Base-by-base conservation (phyloP, 345 rosid species). In the Eucalyptus sideroxylon region DNA sequence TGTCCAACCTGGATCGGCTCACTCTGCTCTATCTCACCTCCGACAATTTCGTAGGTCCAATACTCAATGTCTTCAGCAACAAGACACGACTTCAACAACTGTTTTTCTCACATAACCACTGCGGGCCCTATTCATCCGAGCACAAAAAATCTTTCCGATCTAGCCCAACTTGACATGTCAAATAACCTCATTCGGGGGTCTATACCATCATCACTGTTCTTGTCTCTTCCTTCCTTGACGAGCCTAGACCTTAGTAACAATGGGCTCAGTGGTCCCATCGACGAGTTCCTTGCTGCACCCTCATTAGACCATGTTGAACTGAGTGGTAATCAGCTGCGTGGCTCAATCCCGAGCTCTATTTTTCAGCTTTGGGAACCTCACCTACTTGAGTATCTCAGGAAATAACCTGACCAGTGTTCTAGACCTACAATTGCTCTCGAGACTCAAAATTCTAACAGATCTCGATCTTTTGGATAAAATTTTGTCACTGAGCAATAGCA, bases 391-490 rank as follows among this genome's bases (percentile, higher is more conserved):
- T 40, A 53, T 91, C 26, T 51, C 89, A 5, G 90, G 89, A 6
- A 92, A 92, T 81, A 90, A 88, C 19, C 67, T 92, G 37, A 91
- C 86, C 65, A 90, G 93, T 5, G 17, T 30, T 50, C 37, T 92
- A 5, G 87, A 92, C 45, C 89, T 87, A 19, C 51, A 26, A 45
- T 67, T 72, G 90, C 87, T 92, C 42, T 47, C 87, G 17, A 86
- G 44, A 87, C 87, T 90, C 40, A 59, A 77, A 72, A 87, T 86
- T 9, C 88, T 91, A 13, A 11, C 5, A 23, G 67, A 1, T 16
- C 89, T 89, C 4, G 62, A 87, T 65, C 91, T 92, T 56, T 90
- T 90, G 16, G 40, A 31, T 8, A 31, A 86, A 21, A 15, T 6
- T 50, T 50, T 51, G 23, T 86, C 62, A 24, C 7, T 86, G 56